Evolutionary conservation across 1,284 basidiomycete species (phyloP).

Genomic region (Salmacisia buchloeana): DNA sequence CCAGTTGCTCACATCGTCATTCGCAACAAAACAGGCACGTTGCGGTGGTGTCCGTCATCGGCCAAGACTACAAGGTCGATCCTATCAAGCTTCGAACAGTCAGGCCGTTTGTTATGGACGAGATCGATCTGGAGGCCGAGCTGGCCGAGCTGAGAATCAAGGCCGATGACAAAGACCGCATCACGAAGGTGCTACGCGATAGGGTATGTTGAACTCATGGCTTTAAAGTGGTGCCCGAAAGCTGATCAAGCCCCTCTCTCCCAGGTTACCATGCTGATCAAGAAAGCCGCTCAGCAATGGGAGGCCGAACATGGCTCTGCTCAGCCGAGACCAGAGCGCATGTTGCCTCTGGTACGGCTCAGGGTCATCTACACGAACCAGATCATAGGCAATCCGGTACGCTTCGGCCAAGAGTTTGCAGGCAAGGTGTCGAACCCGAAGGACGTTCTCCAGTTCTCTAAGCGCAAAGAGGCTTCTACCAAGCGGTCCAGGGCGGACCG

Average conservation of each 20-base stretch:
- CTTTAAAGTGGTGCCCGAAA: too few relatives aligned
- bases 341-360: slow-evolving; percentile 71
- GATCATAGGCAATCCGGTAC: slow-evolving; percentile 68
- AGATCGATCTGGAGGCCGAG: slow-evolving; percentile 67
- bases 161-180: slow-evolving; percentile 17
- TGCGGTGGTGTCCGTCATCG: slow-evolving; percentile 56
- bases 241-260: slow-evolving; percentile 58
- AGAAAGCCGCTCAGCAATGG: slow-evolving; percentile 70
- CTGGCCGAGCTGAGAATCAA: slow-evolving; percentile 26
- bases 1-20: slow-evolving; percentile 12
- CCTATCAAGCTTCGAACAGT: slow-evolving; percentile 84
- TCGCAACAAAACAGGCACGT: slow-evolving; percentile 13
- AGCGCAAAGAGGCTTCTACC: slow-evolving; percentile 60
- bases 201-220: background rate
- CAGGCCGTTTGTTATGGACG: slow-evolving; percentile 88
- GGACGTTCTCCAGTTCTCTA: slow-evolving; percentile 82
- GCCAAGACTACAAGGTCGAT: slow-evolving; percentile 76
- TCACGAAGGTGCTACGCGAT: slow-evolving; percentile 14
- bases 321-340: slow-evolving; percentile 20
- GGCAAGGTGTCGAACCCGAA: slow-evolving; percentile 88
- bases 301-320: slow-evolving; percentile 61
- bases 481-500: background rate
- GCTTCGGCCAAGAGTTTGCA: slow-evolving; percentile 92
- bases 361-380: slow-evolving; percentile 53
- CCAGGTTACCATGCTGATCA: slow-evolving; percentile 65